Percentiles rank a stretch among this genome's conserved stretches.
Conservation (phyloP, 208 protist species). For the Trypanosoma congolense region DNA sequence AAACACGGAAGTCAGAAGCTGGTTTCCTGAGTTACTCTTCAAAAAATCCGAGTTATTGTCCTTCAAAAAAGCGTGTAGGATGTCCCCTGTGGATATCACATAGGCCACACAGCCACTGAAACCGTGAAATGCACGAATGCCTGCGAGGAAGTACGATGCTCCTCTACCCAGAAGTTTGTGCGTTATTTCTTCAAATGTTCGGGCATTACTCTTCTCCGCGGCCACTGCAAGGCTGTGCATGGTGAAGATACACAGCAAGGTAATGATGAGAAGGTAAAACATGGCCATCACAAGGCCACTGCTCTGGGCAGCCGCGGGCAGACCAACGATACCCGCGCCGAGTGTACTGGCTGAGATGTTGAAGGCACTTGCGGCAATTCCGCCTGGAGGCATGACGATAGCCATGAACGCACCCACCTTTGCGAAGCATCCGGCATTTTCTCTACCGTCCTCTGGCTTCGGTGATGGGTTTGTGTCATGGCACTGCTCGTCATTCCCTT, state of each 20-base stretch:
- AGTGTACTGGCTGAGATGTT: conserved; percentile 44
- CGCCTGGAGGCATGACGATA: conserved; percentile 43
- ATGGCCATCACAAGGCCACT: conserved; percentile 41
- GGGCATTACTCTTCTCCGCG: conserved; percentile 26
- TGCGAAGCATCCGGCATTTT: conserved; percentile 4
- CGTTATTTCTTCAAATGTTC: conserved; percentile 43
- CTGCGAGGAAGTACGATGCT: conserved; percentile 33
- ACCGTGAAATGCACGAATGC: conserved; percentile 26
- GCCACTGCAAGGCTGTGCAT: conserved; percentile 42
- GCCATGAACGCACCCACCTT: conserved; percentile 13
- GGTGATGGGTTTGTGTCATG: too few species aligned
- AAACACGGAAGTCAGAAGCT: conserved; percentile 37
- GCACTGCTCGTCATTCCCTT: too few species aligned
- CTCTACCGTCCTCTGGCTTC: not conserved
- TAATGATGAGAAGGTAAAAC: conserved; percentile 39
- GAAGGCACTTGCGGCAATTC: conserved; percentile 35
- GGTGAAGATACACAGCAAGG: conserved; percentile 43
- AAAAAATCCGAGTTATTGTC: conserved; percentile 18
- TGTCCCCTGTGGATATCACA: conserved; percentile 42
- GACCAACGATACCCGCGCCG: conserved; percentile 57
- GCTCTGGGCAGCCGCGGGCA: conserved; percentile 51
- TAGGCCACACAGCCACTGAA: conserved; percentile 54
- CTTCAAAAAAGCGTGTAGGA: conserved; percentile 36
- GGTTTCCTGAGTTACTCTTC: conserved; percentile 23
- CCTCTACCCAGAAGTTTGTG: conserved; percentile 24